Evolutionary conservation across 495 filamentous ascomycete species (phyloP), one percentile per base, ranked within the genome.

Genomic region (Aspergillus sparsus): DNA sequence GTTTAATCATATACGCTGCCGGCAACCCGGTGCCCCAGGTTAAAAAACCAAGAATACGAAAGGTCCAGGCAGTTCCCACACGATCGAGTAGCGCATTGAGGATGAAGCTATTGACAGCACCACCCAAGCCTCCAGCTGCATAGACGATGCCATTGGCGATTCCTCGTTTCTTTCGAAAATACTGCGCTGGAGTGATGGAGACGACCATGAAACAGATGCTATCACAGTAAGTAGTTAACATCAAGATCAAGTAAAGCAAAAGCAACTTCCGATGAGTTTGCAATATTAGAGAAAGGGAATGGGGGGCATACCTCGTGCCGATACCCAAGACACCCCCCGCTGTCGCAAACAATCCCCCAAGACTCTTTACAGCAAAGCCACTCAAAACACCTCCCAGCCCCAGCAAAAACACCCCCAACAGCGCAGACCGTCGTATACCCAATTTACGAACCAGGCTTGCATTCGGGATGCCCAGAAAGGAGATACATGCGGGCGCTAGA

Each of bases 111-210:
- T 81, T 75, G 4, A 81, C 73, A 0, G 80, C 72, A 18, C 77
- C 82, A 4, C 83, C 83, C 8, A 85, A 71, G 0, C 82, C 83
- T 36, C 83, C 82, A 2, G 76, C 79, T 7, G 78, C 72, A 37
- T 80, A 81, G 42, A 85, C 80, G 16, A 86, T 74, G 0, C 82
- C 83, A 60, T 85, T 84, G 12, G 83, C 83, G 8, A 82, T 75
- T 1, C 82, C 83, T 11, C 80, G 77, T 60, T 80, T 82, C 0
- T 68, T 64, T 56, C 69, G 76, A 68, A 86, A 86, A 58, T 82
- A 86, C 58, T 85, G 82, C 0, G 81, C 77, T 9, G 84, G 79
- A 0, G 73, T 75, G 0, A 71, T 62, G 13, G 79, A 81, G 16
- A 80, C 73, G 13, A 80, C 75, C 57, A 71, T 69, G 53, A 71